Evolutionary conservation across 179 eudicot genomes (phyloP).

Genomic region (Dionaea muscipula): DNA sequence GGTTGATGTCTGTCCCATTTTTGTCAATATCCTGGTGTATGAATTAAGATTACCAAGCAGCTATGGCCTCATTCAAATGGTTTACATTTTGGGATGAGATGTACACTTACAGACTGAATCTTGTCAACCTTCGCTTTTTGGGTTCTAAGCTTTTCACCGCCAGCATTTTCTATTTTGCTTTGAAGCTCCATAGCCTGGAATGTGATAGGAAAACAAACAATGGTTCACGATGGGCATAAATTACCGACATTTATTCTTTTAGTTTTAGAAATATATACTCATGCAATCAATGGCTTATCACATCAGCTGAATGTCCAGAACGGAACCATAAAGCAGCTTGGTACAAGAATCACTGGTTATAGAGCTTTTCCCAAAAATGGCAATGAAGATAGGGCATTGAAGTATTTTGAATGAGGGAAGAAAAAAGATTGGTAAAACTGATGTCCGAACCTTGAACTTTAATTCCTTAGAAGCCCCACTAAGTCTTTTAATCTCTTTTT

Average conservation of each 20-base stretch:
- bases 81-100: background rate
- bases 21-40: slow-evolving; percentile 67
- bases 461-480: slow-evolving; percentile 55
- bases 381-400: background rate
- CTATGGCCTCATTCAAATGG: background rate
- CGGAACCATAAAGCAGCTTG: background rate
- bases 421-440: background rate
- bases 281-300: background rate
- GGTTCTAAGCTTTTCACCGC: slow-evolving; percentile 69
- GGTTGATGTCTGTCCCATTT: slow-evolving; percentile 76
- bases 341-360: background rate
- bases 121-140: slow-evolving; percentile 69
- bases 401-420: background rate
- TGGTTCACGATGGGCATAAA: background rate
- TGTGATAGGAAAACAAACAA: background rate
- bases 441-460: slow-evolving; percentile 61
- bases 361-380: background rate
- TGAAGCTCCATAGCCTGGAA: slow-evolving; percentile 72
- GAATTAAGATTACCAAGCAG: slow-evolving; percentile 2
- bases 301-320: background rate
- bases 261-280: background rate
- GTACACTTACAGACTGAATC: slow-evolving; percentile 70
- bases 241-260: background rate
- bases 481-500: slow-evolving; percentile 57
- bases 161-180: slow-evolving; percentile 85